Evolutionary conservation across 2,329 filamentous ascomycete species (phyloP).

Genomic region (Tolypocladium guangdongense): DNA sequence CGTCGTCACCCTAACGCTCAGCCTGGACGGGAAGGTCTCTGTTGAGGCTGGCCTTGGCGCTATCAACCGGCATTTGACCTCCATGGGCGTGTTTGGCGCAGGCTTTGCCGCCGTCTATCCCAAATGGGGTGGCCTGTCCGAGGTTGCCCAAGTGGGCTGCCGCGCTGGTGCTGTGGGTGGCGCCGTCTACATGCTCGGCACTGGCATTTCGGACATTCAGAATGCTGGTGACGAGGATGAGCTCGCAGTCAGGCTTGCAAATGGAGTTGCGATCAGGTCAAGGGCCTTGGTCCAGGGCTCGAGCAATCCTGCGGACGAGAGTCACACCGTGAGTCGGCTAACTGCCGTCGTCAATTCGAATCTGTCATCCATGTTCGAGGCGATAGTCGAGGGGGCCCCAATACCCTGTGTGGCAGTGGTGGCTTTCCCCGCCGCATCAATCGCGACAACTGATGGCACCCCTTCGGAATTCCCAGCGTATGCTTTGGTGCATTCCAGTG

Average conservation of each 20-base stretch:
- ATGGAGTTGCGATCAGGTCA: constrained; percentile 45
- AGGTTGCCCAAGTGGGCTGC: constrained; percentile 85
- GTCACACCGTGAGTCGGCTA: constrained; percentile 41
- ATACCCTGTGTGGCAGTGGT: constrained; percentile 63
- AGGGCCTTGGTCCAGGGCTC: constrained; percentile 38
- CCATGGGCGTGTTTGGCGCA: constrained; percentile 77
- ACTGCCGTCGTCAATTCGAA: constrained; percentile 60
- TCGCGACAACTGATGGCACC: constrained; percentile 22
- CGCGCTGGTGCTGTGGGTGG: constrained; percentile 86
- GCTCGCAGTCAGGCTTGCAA: constrained; percentile 42
- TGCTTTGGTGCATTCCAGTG: constrained; percentile 67
- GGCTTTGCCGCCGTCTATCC: constrained; percentile 84
- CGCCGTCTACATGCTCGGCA: constrained; percentile 76
- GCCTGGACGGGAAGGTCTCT: constrained; percentile 50
- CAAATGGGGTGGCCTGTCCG: constrained; percentile 85
- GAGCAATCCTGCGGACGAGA: constrained; percentile 16
- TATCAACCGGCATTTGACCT: constrained; percentile 71
- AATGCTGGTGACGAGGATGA: constrained; percentile 10
- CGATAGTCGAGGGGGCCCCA: constrained; percentile 62
- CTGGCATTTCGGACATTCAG: constrained; percentile 40
- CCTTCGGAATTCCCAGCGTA: constrained; percentile 38
- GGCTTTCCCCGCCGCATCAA: constrained; percentile 46
- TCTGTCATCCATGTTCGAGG: constrained; percentile 56
- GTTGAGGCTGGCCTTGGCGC: constrained; percentile 57
- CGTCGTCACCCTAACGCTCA: constrained; percentile 59